Evolutionary conservation across 495 filamentous ascomycete genomes (phyloP), one percentile per base, ranked within the genome.

Genomic region (Penicillium bovifimosum): DNA sequence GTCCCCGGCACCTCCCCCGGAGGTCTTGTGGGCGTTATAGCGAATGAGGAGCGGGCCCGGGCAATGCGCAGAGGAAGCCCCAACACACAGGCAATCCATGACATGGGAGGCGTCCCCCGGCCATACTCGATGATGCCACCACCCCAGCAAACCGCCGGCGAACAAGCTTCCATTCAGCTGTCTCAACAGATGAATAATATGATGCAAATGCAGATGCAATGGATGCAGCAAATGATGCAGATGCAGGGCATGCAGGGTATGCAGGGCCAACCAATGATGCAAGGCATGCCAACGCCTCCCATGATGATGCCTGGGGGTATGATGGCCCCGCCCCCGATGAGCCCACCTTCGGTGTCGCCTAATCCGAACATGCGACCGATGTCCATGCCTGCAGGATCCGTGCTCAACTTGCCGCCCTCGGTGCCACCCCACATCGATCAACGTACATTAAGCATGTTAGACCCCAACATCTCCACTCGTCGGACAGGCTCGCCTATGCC

Each of bases 181-280:
- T 84, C 83, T 24, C 86, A 91, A 59, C 88, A 95, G 63, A 95
- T 95, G 89, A 77, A 81, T 20, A 81, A 86, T 58, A 91, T 92
- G 73, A 89, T 93, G 86, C 86, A 90, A 61, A 89, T 95, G 64
- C 90, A 95, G 64, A 91, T 96, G 85, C 86, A 93, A 51, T 87
- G 75, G 73, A 85, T 85, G 81, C 80, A 82, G 59, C 73, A 79
- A 58, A 79, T 90, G 75, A 89, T 91, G 83, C 86, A 90, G 51
- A 86, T 91, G 79, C 84, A 76, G 52, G 66, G 69, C 29, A 61
- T 58, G 13, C 67, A 76, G 52, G 66, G 69, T 31, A 61, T 58
- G 13, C 67, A 66, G 34, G 64, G 53, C 26, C 63, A 58, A 31
- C 56, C 55, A 6, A 50, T 50, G 48, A 42, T 50, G 48, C 48